Evolutionary conservation across 805 yeast species (phyloP), one percentile per base, ranked within the genome.

Genomic region (Cephaloascus albidus): DNA sequence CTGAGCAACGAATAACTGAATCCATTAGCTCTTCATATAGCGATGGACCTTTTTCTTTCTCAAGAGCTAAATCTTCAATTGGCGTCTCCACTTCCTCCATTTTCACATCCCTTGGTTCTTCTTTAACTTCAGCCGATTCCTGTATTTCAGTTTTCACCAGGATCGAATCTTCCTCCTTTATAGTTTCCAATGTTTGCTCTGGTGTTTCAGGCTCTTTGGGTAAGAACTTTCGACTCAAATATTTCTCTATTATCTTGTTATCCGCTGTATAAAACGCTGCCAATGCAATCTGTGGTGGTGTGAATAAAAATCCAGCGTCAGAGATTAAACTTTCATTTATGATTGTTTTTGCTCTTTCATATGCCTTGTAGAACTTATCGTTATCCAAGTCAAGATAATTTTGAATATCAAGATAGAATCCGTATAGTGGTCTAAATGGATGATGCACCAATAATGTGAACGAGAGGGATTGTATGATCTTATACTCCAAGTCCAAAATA

Each of bases 261-360:
- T 87, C 85, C 12, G 71, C 75, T 39, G 72, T 69, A 61, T 82
- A 76, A 53, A 89, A 68, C 14, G 93, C 86, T 0, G 96, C 93
- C 38, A 93, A 64, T 1, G 97, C 96, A 23, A 93, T 85, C 53
- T 93, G 98, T 1, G 97, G 96, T 1, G 99, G 99, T 0, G 97
- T 81, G 60, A 63, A 90, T 28, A 78, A 63, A 49, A 86, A 90
- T 6, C 72, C 65, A 3, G 76, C 89, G 54, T 93, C 96, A 16
- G 90, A 78, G 28, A 81, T 63, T 33, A 86, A 64, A n/a, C 85
- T 72, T 19, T 79, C 85, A 35, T 78, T 74, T 4, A 85, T 68
- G 57, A 78, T 60, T 20, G 65, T 70, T 48, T 82, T 76, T 10
- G 95, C 86, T 34, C 64, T 61, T 52, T 85, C 94, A 57, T 85